Percentiles rank a stretch among this genome's conserved stretches.
These are phyloP conservation scores for Hemileccinum impolitum DNA, from an alignment of 768 basidiomycete species.

Conservation along the genomic window DNA sequence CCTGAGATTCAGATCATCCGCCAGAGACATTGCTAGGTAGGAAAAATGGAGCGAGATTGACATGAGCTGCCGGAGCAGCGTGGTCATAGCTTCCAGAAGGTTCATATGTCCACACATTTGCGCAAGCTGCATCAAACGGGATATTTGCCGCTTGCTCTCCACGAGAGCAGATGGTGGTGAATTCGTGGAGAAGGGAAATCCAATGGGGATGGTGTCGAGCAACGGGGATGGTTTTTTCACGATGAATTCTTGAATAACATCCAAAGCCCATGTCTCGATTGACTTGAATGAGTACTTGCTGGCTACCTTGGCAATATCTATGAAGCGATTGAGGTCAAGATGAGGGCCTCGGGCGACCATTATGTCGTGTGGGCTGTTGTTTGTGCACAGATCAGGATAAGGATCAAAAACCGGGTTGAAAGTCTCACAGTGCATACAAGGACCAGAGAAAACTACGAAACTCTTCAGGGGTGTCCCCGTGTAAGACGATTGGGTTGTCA, in stretches of 20 bases:
- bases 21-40: constrained; percentile 68
- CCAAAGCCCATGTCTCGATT: constrained; percentile 70
- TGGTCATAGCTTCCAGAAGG: constrained; percentile 58
- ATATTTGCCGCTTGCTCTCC: constrained; percentile 46
- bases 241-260: constrained; percentile 67
- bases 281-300: constrained; percentile 77
- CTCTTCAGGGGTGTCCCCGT: constrained; percentile 60
- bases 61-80: constrained; percentile 60
- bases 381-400: background rate
- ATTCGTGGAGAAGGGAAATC: constrained; percentile 20
- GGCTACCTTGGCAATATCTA: constrained; percentile 61
- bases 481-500: constrained; percentile 58
- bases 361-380: constrained; percentile 59
- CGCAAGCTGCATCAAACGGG: constrained; percentile 61
- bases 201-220: constrained; percentile 39
- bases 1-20: constrained; percentile 65
- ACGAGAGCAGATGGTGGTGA: constrained; percentile 35
- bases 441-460: constrained; percentile 75
- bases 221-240: constrained; percentile 55
- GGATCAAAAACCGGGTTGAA: background rate
- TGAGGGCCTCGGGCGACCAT: constrained; percentile 42
- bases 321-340: constrained; percentile 51
- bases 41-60: constrained; percentile 59
- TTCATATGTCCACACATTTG: constrained; percentile 62
- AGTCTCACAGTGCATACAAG: constrained; percentile 67